phyloP scores from a whole-genome alignment of 768 basidiomycete genomes.

The Naganishia kalamii region DNA sequence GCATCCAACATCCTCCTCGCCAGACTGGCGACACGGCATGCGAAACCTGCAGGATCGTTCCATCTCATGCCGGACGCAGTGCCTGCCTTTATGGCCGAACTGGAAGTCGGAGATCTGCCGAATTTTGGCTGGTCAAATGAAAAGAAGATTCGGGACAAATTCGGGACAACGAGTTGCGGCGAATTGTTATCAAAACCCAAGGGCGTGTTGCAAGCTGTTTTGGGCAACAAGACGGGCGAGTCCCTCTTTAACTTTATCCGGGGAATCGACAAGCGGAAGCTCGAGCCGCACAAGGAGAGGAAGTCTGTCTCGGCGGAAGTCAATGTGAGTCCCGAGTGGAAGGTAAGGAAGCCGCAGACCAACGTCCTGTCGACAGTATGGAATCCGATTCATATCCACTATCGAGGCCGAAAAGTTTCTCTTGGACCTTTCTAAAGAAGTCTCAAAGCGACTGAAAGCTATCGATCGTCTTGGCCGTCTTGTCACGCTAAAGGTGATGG shows the following conservation, averaged over 20 bases:
- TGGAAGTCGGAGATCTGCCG: conserved; percentile 64
- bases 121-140: conserved; percentile 74
- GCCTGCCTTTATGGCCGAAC: conserved; percentile 34
- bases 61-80: conserved; percentile 56
- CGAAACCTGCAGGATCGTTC: conserved; percentile 83
- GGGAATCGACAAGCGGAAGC: conserved; percentile 70
- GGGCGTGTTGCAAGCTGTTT: conserved; percentile 58
- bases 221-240: conserved; percentile 77
- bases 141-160: conserved; percentile 72
- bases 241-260: conserved; percentile 75
- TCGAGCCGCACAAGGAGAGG: conserved; percentile 77
- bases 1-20: conserved; percentile 87
- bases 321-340: conserved; percentile 58
- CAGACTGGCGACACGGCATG: conserved; percentile 78
- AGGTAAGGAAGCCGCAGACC: not conserved
- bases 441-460: conserved; percentile 63
- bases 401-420: conserved; percentile 77
- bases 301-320: conserved; percentile 92
- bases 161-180: conserved; percentile 64
- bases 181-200: conserved; percentile 63
- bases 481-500: conserved; percentile 82
- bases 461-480: conserved; percentile 65
- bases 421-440: conserved; percentile 68
- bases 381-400: conserved; percentile 80
- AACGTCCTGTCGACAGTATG: conserved; percentile 60